Base-by-base conservation (phyloP, 768 basidiomycete genomes). In the Kwoniella newhampshirensis region DNA sequence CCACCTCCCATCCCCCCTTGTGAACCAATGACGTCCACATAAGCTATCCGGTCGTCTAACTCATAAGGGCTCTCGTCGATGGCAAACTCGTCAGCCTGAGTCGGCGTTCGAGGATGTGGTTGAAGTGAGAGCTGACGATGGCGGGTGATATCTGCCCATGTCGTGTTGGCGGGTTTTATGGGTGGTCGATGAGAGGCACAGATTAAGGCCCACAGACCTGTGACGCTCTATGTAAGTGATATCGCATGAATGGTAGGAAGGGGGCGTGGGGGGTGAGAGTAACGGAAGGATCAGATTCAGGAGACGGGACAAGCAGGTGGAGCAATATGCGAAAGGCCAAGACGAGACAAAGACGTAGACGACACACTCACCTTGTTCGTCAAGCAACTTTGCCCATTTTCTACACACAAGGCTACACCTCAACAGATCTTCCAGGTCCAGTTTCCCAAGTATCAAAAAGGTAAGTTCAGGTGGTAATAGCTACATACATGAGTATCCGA, bases 341-440 rank as follows among this genome's bases (percentile, higher is more conserved):
- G n/a, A n/a, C n/a, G n/a, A n/a, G n/a, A n/a, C n/a, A n/a, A n/a
- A n/a, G n/a, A n/a, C n/a, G n/a, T n/a, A n/a, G n/a, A n/a, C n/a
- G n/a, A n/a, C n/a, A n/a, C n/a, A 50, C 54, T 28, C 41, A 67
- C 67, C 57, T 49, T 67, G 67, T 18, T 68, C 66, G 9, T 66
- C 54, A 32, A 50, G 54, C 17, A 66, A 32, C 39, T 51, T 65
- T 25, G 47, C 53, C 70, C 70, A 72, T 21, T 18, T 53, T 27
- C 37, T 41, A 23, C 51, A 57, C 4, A 72, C 70, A 17, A 67
- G 51, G 5, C 36, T 13, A 54, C 70, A 72, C 18, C 32, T 30
- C 20, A 67, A 30, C 8, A 72, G 41, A 40, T 72, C 68, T 17
- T 55, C 62, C 0, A 72, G 28, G 6, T 52, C 47, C 9, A 72